A percentile compares a stretch with the other conserved stretches of the same genome.
These are phyloP conservation scores for Phylloporus sp. DNA, from an alignment of 768 basidiomycete genomes.

Conservation along the genomic window DNA sequence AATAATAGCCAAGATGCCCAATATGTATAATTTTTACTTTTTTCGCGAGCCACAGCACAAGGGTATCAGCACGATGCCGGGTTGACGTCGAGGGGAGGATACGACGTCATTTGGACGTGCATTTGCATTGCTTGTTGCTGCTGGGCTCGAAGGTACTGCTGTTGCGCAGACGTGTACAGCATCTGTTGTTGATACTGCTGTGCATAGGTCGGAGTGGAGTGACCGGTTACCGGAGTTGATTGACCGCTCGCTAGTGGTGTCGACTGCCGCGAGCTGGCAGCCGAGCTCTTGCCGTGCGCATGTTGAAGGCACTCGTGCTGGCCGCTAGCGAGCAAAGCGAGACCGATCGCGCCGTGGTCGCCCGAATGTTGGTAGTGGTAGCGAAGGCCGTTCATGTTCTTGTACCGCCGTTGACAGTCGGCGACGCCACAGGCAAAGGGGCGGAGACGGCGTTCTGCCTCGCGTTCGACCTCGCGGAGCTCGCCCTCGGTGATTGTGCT, in stretches of 20 bases:
- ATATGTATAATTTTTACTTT: conserved; percentile 37
- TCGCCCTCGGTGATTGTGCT: conserved; percentile 52
- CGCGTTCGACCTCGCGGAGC: conserved; percentile 67
- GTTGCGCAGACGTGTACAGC: conserved; percentile 33
- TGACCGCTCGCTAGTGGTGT: conserved; percentile 31
- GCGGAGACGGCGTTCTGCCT: conserved; percentile 75
- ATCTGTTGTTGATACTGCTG: conserved; percentile 36
- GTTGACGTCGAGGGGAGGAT: conserved; percentile 12
- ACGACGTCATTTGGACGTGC: conserved; percentile 25
- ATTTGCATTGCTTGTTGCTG: conserved; percentile 31
- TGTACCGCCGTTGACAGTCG: conserved; percentile 83
- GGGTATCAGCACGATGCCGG: conserved; percentile 15
- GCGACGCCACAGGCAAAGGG: conserved; percentile 91
- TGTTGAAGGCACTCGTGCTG: conserved; percentile 52
- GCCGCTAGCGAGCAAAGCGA: conserved; percentile 76
- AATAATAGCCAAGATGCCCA: conserved; percentile 30
- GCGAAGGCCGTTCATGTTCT: conserved; percentile 96
- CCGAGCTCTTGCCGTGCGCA: conserved; percentile 27
- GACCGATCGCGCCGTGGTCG: conserved; percentile 87
- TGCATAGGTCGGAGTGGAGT: conserved; percentile 29
- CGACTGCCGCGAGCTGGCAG: conserved; percentile 31
- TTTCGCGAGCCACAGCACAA: conserved; percentile 13
- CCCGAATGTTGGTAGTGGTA: conserved; percentile 98
- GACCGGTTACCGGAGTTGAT: conserved; percentile 27
- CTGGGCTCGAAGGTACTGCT: conserved; percentile 34